phyloP scores from a whole-genome alignment of 148 eudicot species.

The Fallopia convolvulus region DNA sequence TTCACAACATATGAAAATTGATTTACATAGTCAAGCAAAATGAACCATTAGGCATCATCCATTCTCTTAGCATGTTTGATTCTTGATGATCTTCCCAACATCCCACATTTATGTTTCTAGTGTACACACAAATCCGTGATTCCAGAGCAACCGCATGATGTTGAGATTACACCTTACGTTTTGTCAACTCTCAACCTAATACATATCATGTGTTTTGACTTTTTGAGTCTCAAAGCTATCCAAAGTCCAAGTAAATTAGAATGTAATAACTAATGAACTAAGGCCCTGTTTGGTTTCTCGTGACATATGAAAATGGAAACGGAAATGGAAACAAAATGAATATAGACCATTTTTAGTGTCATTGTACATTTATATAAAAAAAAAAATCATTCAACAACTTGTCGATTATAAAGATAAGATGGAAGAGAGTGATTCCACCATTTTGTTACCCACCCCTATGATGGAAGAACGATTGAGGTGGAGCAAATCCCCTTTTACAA shows the following conservation, averaged over 20 bases:
- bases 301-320: too few species aligned
- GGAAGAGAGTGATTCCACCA: too few species aligned
- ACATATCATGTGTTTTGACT: neutral
- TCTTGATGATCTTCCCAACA: neutral
- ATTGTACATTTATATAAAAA: too few species aligned
- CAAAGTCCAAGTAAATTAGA: neutral
- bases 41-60: neutral
- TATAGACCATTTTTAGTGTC: too few species aligned
- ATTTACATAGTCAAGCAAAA: neutral
- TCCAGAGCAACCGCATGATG: neutral
- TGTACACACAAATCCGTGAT: neutral
- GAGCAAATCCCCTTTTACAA: too few species aligned
- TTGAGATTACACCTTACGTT: conserved; percentile 1
- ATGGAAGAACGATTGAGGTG: too few species aligned
- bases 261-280: neutral
- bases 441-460: too few species aligned
- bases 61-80: neutral
- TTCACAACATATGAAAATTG: neutral
- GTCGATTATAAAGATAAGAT: too few species aligned
- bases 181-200: neutral
- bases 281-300: too few species aligned
- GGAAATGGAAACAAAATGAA: too few species aligned
- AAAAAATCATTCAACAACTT: too few species aligned
- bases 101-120: neutral
- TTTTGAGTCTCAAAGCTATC: neutral